Evolutionary conservation across 257 asterid genomes (phyloP), one percentile per base, ranked within the genome.

Genomic region (Salvia miltiorrhiza): DNA sequence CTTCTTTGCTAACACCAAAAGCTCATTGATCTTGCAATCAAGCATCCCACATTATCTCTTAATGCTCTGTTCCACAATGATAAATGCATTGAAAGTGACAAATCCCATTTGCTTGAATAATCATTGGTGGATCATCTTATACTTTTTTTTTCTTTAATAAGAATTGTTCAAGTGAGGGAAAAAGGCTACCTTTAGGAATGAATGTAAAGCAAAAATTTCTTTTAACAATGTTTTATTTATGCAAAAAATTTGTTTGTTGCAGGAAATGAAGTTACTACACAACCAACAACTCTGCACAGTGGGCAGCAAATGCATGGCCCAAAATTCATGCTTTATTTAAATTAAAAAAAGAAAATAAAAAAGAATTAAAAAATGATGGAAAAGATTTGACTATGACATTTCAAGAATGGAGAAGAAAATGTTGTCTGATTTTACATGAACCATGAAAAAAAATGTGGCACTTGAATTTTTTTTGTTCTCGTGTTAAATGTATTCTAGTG

Each of bases 21-120:
- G 61, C 85, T 84, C n/a, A 80, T 47, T 17, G 89, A 84, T 77
- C 82, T 81, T 14, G 81, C 83, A 23, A 86, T 62, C 39, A 47
- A 19, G 16, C 72, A 71, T 59, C 82, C 87, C 7, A 68, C 53
- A n/a, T 62, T 63, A 48, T 83, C 84, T 1, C 80, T 78, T 55
- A 77, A 28, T 5, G 52, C 67, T 44, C 68, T 74, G n/a, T 71
- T 83, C 85, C 85, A 81, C 14, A 77, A 71, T 37, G 89, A 74
- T 24, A 79, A 63, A 28, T 76, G 73, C 49, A 76, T 47, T 9
- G 92, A 83, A 78, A 80, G 67, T 49, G 79, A 73, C 20, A n/a
- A 77, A 73, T 16, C 88, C 84, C 87, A 86, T 83, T 52, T 56
- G 58, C 16, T 20, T 7, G 1, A 23, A 19, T 1, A 26, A n/a